Evolutionary conservation across 2,329 filamentous ascomycete species (phyloP), one percentile per base, ranked within the genome.

Genomic region (Neurospora crassa): DNA sequence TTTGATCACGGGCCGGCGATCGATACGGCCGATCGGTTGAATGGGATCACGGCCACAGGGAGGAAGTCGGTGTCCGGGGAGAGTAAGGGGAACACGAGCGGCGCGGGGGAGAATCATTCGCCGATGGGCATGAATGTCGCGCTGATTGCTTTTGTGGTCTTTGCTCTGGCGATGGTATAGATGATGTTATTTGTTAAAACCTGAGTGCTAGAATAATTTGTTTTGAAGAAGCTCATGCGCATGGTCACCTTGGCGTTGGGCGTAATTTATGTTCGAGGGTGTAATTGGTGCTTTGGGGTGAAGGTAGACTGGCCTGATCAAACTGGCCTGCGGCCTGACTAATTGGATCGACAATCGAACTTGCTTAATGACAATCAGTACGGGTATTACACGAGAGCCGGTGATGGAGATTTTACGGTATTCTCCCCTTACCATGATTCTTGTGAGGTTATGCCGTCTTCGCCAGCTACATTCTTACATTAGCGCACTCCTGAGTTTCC

Each of bases 1-100:
- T 94, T 90, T 79, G 90, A 92, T 78, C 84, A 89, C 72, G 92
- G 90, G 0, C 88, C 90, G 0, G 87, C 91, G 41, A 88, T 96
- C 70, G 83, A 84, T 7, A 89, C 90, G 0, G 90, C 91, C 2
- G 92, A 96, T 80, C 80, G 76, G 67, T 79, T 93, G 77, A 95
- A 95, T 79, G 83, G 82, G 10, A 80, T 89, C 70, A 81, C 42
- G 5, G 45, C 68, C n/a, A 68, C 67, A 3, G 72, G 68, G 34
- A 67, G 70, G 69, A 69, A 67, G 40, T 29, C 47, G 42, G 42
- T 10, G 42, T 18, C n/a, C 77, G 2, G 83, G 83, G 10, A 79
- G 83, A 16, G 74, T 68, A 71, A 73, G 73, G 14, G 71, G 69
- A 45, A 73, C 69, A 47, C 72, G 74, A 29, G 69, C 74, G 63